Percentiles rank a stretch among this genome's conserved stretches.
Conservation (phyloP, 2,329 filamentous ascomycete genomes). For the Albifimbria verrucaria region DNA sequence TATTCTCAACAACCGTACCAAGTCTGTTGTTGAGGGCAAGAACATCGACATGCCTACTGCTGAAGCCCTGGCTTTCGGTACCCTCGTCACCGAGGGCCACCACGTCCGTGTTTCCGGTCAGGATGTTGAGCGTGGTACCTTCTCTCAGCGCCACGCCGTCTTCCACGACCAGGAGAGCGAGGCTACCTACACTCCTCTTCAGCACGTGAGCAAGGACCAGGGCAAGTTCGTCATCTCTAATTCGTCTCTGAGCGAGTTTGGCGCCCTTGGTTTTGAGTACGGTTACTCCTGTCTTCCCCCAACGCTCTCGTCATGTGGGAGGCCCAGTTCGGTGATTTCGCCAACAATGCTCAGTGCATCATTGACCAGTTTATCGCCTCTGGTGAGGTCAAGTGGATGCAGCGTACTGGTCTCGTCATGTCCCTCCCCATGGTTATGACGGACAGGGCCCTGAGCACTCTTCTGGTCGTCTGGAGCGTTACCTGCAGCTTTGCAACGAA, state of each 20-base stretch:
- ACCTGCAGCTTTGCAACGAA: conserved; percentile 95
- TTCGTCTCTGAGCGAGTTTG: conserved; percentile 73
- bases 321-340: conserved; percentile 98
- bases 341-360: conserved; percentile 98
- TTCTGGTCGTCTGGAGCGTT: conserved; percentile 94
- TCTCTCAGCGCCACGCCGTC: conserved; percentile 95
- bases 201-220: conserved; percentile 86
- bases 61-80: conserved; percentile 91
- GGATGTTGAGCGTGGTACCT: conserved; percentile 98
- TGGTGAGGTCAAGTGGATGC: conserved; percentile 97
- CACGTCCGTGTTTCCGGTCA: conserved; percentile 97
- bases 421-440: conserved; percentile 94
- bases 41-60: conserved; percentile 98
- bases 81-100: conserved; percentile 87
- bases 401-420: conserved; percentile 94
- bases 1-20: conserved; percentile 84
- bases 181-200: conserved; percentile 86
- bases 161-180: conserved; percentile 97
- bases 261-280: conserved; percentile 92
- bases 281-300: conserved; percentile 96
- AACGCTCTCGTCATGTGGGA: conserved; percentile 99
- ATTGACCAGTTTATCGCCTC: conserved; percentile 99
- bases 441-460: conserved; percentile 98
- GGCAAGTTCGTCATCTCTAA: conserved; percentile 96
- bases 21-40: conserved; percentile 87